phyloP scores from a whole-genome alignment of 2,329 filamentous ascomycete genomes.

The Nectriaceae sp. region DNA sequence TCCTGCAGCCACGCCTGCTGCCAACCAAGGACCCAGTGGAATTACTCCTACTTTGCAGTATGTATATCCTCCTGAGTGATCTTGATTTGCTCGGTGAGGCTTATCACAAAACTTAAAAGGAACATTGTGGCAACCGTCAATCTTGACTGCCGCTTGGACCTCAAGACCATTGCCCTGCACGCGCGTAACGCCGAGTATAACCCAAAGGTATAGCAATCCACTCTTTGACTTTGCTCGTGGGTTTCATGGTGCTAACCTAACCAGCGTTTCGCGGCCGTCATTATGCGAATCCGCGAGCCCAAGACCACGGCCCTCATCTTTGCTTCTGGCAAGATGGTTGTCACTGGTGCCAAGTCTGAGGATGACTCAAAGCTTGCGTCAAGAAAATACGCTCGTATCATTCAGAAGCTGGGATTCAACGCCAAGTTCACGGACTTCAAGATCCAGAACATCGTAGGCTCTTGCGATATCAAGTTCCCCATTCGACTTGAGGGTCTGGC shows the following conservation, averaged over 20 bases:
- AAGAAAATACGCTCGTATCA: constrained; percentile 97
- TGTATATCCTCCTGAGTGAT: constrained; percentile 66
- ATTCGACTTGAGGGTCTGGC: constrained; percentile 95
- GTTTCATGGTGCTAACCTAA: constrained; percentile 31
- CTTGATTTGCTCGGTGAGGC: constrained; percentile 46
- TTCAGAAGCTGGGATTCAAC: constrained; percentile 99
- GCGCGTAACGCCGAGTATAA: constrained; percentile 99
- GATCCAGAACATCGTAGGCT: constrained; percentile 99
- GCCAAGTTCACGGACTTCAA: constrained; percentile 99
- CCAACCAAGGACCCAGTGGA: constrained; percentile 79
- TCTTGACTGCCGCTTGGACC: constrained; percentile 92
- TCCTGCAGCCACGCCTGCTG: constrained; percentile 88
- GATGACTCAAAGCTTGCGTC: constrained; percentile 97
- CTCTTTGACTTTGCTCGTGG: constrained; percentile 23
- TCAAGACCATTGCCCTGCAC: constrained; percentile 98
- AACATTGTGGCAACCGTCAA: constrained; percentile 99
- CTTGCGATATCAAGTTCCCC: constrained; percentile 99
- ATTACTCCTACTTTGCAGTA: constrained; percentile 95
- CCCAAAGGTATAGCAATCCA: constrained; percentile 83
- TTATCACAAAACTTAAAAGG: constrained; percentile 64
- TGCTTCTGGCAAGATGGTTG: constrained; percentile 98
- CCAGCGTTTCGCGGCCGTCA: constrained; percentile 96
- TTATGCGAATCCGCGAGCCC: constrained; percentile 99
- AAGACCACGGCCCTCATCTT: constrained; percentile 99
- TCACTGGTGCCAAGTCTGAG: constrained; percentile 96